Conservation (phyloP, 2,329 filamentous ascomycete genomes). For the Taxawa tesnikishii region DNA sequence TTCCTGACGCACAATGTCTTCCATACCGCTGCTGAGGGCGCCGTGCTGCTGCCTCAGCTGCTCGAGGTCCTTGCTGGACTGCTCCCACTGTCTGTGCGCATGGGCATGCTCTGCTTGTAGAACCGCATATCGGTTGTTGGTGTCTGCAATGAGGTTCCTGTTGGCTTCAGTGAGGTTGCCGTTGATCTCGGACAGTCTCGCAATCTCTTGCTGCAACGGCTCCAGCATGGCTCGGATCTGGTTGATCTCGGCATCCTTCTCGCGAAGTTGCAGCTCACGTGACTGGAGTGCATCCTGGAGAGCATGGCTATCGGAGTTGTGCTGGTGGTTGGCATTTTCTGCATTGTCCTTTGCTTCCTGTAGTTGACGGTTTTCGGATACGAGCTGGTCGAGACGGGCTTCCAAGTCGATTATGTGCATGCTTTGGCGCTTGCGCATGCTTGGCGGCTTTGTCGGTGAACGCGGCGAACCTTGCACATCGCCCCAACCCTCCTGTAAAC, state of each 20-base stretch:
- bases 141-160: conserved; percentile 60
- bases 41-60: conserved; percentile 52
- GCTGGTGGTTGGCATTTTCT: conserved; percentile 36
- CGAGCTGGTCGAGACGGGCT: conserved; percentile 67
- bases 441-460: conserved; percentile 87
- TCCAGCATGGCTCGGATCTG: conserved; percentile 66
- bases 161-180: conserved; percentile 68
- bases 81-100: conserved; percentile 40
- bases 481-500: conserved; percentile 74
- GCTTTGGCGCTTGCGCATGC: conserved; percentile 92
- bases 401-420: conserved; percentile 92
- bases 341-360: conserved; percentile 42
- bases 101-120: conserved; percentile 54
- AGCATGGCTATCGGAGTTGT: conserved; percentile 38
- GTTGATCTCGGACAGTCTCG: conserved; percentile 71
- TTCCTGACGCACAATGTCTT: conserved; percentile 48
- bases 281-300: conserved; percentile 44
- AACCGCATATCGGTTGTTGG: conserved; percentile 56
- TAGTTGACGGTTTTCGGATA: conserved; percentile 72
- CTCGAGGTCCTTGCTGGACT: conserved; percentile 55
- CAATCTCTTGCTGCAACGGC: conserved; percentile 70
- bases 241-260: conserved; percentile 80
- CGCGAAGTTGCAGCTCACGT: conserved; percentile 58
- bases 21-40: conserved; percentile 50
- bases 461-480: conserved; percentile 78